These are phyloP conservation scores for Citrullus mucosospermus DNA, from an alignment of 306 rosid genomes.

Conservation along the genomic window DNA sequence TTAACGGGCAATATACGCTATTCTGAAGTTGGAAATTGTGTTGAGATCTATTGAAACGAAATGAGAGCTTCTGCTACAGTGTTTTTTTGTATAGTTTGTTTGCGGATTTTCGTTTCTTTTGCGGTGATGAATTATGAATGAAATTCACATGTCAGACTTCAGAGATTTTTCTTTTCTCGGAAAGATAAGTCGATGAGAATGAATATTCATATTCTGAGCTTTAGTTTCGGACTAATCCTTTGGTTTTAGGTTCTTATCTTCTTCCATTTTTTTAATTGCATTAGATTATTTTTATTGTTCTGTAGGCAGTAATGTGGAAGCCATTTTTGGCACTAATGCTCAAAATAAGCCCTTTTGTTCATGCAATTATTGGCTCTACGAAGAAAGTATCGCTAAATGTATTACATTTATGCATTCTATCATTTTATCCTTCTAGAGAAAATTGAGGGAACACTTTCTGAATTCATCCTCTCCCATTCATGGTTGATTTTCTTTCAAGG, in stretches of 20 bases:
- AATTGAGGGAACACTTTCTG: too few relatives aligned
- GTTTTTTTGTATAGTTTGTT: neutral
- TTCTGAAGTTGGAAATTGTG: constrained; percentile 36
- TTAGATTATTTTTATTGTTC: too few relatives aligned
- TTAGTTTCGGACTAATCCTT: neutral
- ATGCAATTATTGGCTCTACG: too few relatives aligned
- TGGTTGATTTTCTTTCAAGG: too few relatives aligned
- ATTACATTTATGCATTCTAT: too few relatives aligned
- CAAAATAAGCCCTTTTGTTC: too few relatives aligned
- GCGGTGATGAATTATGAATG: constrained; percentile 45
- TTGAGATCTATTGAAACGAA: neutral
- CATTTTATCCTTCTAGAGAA: too few relatives aligned
- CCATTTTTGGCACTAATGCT: too few relatives aligned
- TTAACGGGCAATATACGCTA: constrained; percentile 65
- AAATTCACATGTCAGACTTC: constrained; percentile 93
- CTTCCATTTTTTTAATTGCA: neutral
- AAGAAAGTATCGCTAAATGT: too few relatives aligned
- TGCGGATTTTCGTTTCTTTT: neutral
- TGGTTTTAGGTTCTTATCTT: neutral
- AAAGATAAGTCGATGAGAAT: constrained; percentile 44
- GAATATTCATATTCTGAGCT: constrained; percentile 47
- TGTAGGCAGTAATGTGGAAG: too few relatives aligned
- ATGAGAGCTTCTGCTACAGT: constrained; percentile 34
- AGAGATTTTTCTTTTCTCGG: constrained; percentile 26
- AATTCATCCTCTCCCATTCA: too few relatives aligned